A percentile compares a stretch with the other conserved stretches of the same genome.
phyloP scores from a whole-genome alignment of 2,329 filamentous ascomycete species.

The Conoideocrella luteorostrata region DNA sequence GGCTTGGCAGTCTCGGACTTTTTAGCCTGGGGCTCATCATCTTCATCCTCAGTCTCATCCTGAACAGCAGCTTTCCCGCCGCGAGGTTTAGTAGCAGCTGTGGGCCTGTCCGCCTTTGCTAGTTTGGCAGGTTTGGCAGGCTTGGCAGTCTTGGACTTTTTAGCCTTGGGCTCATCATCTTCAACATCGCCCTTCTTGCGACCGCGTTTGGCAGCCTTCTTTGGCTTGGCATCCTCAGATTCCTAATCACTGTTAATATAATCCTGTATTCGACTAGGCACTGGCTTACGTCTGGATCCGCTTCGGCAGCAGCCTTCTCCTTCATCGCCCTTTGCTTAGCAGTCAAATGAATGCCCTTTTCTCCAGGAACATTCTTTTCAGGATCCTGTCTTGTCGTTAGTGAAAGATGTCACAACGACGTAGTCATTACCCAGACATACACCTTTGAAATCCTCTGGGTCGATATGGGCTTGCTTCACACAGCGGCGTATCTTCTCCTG shows the following conservation, averaged over 20 bases:
- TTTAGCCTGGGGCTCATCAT: conserved; percentile 22
- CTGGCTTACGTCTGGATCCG: conserved; percentile 15
- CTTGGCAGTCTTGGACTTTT: conserved; percentile 28
- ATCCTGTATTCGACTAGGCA: not conserved
- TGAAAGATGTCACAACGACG: too few species aligned
- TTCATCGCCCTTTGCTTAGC: conserved; percentile 30
- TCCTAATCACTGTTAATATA: conserved; percentile 6
- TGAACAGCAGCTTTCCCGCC: conserved; percentile 3
- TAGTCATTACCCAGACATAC: conserved; percentile 46
- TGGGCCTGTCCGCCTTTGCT: conserved; percentile 16
- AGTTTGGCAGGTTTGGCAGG: conserved; percentile 16
- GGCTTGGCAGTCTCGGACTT: conserved; percentile 26
- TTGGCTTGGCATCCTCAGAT: conserved; percentile 16
- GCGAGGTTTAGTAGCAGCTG: conserved; percentile 1
- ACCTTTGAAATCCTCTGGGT: conserved; percentile 80
- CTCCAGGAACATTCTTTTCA: conserved; percentile 64
- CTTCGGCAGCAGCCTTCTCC: conserved; percentile 23
- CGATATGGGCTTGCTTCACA: conserved; percentile 71
- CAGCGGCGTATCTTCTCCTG: conserved; percentile 70
- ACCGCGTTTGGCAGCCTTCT: conserved; percentile 28
- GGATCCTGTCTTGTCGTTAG: conserved; percentile 52
- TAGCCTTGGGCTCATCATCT: conserved; percentile 27
- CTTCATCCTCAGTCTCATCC: conserved; percentile 14
- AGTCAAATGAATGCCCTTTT: conserved; percentile 53
- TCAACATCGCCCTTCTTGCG: conserved; percentile 27